Conservation (phyloP, 1,284 basidiomycete species). For the Sanghuangporus sanghuang region DNA sequence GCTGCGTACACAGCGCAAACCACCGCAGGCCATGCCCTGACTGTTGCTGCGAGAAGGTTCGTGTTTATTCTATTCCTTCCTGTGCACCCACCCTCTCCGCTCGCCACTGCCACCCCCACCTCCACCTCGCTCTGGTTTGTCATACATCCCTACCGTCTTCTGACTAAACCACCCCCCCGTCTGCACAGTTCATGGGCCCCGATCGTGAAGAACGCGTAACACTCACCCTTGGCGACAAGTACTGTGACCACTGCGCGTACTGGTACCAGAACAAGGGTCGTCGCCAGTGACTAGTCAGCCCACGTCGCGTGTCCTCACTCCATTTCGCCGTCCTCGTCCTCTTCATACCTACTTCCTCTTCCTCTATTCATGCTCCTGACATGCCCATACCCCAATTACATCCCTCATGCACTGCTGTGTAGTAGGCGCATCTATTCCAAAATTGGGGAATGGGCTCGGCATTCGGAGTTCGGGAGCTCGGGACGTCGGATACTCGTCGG, state of each 20-base stretch:
- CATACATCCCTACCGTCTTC: background rate
- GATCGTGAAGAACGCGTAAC: conserved; percentile 59
- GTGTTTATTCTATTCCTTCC: conserved; percentile 14
- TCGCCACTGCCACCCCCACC: conserved; percentile 10
- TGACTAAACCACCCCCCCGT: background rate
- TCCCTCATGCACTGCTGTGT: too few relatives aligned
- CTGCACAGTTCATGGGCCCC: conserved; percentile 58
- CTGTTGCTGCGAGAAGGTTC: conserved; percentile 49
- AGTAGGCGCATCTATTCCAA: background rate
- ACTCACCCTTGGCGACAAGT: conserved; percentile 40
- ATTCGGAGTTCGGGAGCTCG: background rate
- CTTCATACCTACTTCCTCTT: background rate
- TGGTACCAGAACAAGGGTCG: conserved; percentile 47
- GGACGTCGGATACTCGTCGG: background rate
- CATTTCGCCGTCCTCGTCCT: background rate
- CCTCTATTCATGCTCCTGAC: background rate
- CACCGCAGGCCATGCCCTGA: conserved; percentile 51
- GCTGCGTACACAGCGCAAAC: conserved; percentile 50
- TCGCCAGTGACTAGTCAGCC: conserved; percentile 20
- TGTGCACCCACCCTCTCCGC: background rate
- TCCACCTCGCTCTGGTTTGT: conserved; percentile 6
- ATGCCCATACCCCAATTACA: too few relatives aligned
- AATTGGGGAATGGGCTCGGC: background rate
- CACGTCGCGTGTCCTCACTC: background rate
- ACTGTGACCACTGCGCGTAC: conserved; percentile 59